Evolutionary conservation across 1,139 yeast species (phyloP), one percentile per base, ranked within the genome.

Genomic region (Geotrichum cucujoidarum): DNA sequence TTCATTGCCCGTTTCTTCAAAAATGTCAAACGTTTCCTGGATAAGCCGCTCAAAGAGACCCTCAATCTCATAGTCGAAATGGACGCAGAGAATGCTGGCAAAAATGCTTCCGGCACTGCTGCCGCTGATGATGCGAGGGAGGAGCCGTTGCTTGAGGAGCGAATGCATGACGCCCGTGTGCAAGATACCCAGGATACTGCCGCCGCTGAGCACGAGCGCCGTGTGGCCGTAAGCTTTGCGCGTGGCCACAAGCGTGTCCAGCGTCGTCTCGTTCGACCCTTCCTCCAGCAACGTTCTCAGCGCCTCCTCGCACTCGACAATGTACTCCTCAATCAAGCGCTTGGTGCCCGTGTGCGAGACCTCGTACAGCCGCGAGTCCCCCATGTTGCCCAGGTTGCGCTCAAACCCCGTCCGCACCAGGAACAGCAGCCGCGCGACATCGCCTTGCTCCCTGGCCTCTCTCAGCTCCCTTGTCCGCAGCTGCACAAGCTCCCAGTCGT

Each of bases 21-120:
- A 92, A 16, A 92, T 85, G 60, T 82, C 79, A 60, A 89, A 84
- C 44, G 80, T 78, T 45, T 74, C 71, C 33, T 58, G 56, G 54
- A 67, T 57, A 45, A 67, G 48, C 22, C 76, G 72, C 33, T 72
- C 72, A 40, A 86, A 67, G 22, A 86, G 65, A 3, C 66, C 71
- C 22, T 76, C 71, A 2, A 86, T 75, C 63, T 90, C 97, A 42
- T 80, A 86, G 56, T 82, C 83, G 13, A 82, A 78, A 60, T 85
- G 88, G 17, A 86, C 83, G 60, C 96, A 88, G 45, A 92, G 71
- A 16, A 90, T 79, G 49, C 95, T 79, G 11, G 98, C 97, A 50
- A 94, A 83, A 48, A 92, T 90, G 0, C 97, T 89, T 16, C 99
- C 99, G 0, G 97, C 95, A 13, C 96, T 87, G 10, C 95, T 84